Conservation (phyloP, 257 asterid species). For the Nyctanthes arbortristis region DNA sequence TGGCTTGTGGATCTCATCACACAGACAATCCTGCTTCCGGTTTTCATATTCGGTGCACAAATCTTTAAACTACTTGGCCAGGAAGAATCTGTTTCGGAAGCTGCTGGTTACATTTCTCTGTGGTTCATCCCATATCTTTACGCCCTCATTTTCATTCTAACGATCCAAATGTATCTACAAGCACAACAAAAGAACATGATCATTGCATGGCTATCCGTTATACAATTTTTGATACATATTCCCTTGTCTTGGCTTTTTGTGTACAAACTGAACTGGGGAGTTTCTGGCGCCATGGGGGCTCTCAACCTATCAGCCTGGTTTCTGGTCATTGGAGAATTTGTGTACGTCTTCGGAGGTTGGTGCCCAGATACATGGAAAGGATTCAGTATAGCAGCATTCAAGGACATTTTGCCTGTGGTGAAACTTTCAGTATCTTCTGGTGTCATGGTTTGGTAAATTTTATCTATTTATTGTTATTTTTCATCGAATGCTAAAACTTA, state of each 20-base stretch:
- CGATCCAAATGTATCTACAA: conserved; percentile 92
- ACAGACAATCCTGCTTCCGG: conserved; percentile 57
- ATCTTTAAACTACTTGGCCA: conserved; percentile 76
- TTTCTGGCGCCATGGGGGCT: too few relatives aligned
- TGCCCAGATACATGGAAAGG: conserved; percentile 82
- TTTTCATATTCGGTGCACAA: conserved; percentile 54
- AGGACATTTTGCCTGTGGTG: conserved; percentile 71
- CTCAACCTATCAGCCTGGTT: too few relatives aligned
- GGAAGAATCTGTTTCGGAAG: conserved; percentile 43
- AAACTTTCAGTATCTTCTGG: too few relatives aligned
- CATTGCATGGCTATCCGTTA: too few relatives aligned
- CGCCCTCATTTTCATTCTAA: conserved; percentile 66
- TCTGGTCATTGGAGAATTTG: too few relatives aligned
- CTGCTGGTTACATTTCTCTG: conserved; percentile 68
- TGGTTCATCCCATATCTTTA: conserved; percentile 82
- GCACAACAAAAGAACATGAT: too few relatives aligned
- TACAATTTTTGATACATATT: conserved; percentile 58
- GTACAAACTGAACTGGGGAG: too few relatives aligned
- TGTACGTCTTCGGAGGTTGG: conserved; percentile 83
- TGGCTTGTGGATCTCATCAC: too few relatives aligned
- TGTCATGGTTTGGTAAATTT: too few relatives aligned
- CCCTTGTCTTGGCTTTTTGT: conserved; percentile 78
- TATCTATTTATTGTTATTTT: conserved; percentile 8
- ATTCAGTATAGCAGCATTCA: conserved; percentile 56
- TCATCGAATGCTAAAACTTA: background rate